phyloP scores from a whole-genome alignment of 2,329 filamentous ascomycete genomes.

The Beauveria brongniartii region DNA sequence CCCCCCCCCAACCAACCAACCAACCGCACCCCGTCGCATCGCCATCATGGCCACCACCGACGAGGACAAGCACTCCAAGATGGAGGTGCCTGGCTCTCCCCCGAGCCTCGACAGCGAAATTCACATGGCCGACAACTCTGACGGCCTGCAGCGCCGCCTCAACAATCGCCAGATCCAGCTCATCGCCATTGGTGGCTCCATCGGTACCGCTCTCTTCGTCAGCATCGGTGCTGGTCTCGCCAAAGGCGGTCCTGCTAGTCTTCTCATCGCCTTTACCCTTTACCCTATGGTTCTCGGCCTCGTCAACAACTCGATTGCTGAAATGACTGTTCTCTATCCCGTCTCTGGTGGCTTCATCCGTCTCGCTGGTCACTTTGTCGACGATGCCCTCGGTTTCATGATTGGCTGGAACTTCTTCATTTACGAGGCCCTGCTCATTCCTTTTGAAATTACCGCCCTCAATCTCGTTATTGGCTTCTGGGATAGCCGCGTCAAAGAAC shows the following conservation, averaged over 20 bases:
- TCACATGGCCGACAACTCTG: slow-evolving; percentile 24
- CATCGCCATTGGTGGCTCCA: slow-evolving; percentile 50
- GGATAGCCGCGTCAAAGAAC: slow-evolving; percentile 41
- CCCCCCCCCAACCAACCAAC: background rate
- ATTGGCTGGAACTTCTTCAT: slow-evolving; percentile 37
- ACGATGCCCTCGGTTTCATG: slow-evolving; percentile 55
- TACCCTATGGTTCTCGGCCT: slow-evolving; percentile 49
- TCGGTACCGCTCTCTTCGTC: slow-evolving; percentile 52
- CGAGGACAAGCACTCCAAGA: slow-evolving; percentile 17
- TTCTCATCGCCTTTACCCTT: slow-evolving; percentile 51
- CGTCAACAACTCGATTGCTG: slow-evolving; percentile 58
- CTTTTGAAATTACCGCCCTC: slow-evolving; percentile 35
- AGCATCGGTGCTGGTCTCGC: slow-evolving; percentile 49
- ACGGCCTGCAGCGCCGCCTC: slow-evolving; percentile 38
- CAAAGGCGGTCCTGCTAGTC: slow-evolving; percentile 35
- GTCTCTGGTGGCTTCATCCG: slow-evolving; percentile 57
- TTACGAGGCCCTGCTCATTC: slow-evolving; percentile 35
- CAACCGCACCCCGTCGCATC: background rate
- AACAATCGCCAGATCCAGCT: slow-evolving; percentile 50
- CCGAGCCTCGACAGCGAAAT: slow-evolving; percentile 18
- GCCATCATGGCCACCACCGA: slow-evolving; percentile 10
- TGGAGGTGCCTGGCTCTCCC: slow-evolving; percentile 16
- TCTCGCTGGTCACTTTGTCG: slow-evolving; percentile 56
- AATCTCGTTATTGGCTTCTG: slow-evolving; percentile 35
- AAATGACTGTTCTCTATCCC: slow-evolving; percentile 57